These are phyloP conservation scores for Porodaedalea pini DNA, from an alignment of 1,284 basidiomycete species.

Conservation along the genomic window DNA sequence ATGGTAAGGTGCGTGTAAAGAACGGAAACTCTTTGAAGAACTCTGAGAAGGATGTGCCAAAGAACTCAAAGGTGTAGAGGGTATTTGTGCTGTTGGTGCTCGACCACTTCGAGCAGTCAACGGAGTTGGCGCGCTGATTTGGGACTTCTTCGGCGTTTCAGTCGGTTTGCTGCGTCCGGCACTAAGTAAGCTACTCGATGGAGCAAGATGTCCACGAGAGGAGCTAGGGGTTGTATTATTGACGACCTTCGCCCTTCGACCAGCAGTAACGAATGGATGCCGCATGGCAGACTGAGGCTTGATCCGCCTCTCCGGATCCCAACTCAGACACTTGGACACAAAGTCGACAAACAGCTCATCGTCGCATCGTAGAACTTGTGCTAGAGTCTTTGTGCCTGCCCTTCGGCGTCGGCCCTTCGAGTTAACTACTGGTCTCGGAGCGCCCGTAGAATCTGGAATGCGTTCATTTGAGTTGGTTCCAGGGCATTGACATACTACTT, in stretches of 20 bases:
- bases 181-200: conserved; percentile 48
- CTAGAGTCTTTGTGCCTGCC: conserved; percentile 86
- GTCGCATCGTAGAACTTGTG: conserved; percentile 84
- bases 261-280: conserved; percentile 82
- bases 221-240: conserved; percentile 42
- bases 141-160: conserved; percentile 82
- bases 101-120: conserved; percentile 69
- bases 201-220: conserved; percentile 50
- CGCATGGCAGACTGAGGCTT: conserved; percentile 92
- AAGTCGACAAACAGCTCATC: conserved; percentile 91
- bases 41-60: conserved; percentile 33
- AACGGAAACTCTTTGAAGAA: conserved; percentile 38
- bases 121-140: conserved; percentile 81
- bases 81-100: conserved; percentile 47
- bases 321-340: conserved; percentile 91
- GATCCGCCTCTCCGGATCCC: conserved; percentile 96
- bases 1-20: conserved; percentile 40
- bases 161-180: conserved; percentile 47
- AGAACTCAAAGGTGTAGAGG: conserved; percentile 56
- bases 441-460: conserved; percentile 82
- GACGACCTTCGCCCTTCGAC: conserved; percentile 49
- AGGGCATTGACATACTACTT: conserved; percentile 27
- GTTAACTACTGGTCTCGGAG: conserved; percentile 91
- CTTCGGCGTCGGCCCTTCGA: conserved; percentile 92
- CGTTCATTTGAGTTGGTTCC: conserved; percentile 6